Conservation (phyloP, 805 yeast genomes). For the Myxozyma kluyveri region DNA sequence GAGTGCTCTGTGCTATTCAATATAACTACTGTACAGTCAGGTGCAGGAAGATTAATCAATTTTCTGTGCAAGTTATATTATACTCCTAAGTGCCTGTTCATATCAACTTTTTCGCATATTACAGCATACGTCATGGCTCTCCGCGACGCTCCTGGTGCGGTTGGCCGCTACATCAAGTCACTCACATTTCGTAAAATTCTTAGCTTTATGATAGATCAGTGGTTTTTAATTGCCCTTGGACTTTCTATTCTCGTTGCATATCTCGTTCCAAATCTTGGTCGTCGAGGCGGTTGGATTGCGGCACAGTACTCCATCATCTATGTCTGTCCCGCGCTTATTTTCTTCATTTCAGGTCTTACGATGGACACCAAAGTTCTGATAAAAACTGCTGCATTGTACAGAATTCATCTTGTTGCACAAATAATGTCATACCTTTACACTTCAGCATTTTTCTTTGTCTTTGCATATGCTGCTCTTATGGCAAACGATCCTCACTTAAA, state of each 20-base stretch:
- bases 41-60: too few relatives aligned
- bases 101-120: too few relatives aligned
- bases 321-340: slow-evolving; percentile 84
- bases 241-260: slow-evolving; percentile 71
- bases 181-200: slow-evolving; percentile 16
- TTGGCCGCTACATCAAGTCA: slow-evolving; percentile 6
- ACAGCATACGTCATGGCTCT: too few relatives aligned
- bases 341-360: slow-evolving; percentile 74
- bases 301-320: slow-evolving; percentile 80
- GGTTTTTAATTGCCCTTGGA: slow-evolving; percentile 75
- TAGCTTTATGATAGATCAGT: slow-evolving; percentile 39
- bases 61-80: too few relatives aligned
- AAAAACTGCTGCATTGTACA: slow-evolving; percentile 67
- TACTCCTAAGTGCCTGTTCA: too few relatives aligned
- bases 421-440: slow-evolving; percentile 60
- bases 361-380: slow-evolving; percentile 64
- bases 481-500: slow-evolving; percentile 60
- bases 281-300: slow-evolving; percentile 71
- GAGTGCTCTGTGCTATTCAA: too few relatives aligned
- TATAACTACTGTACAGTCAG: too few relatives aligned
- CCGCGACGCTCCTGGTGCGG: too few relatives aligned
- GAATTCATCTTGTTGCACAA: slow-evolving; percentile 73
- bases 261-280: slow-evolving; percentile 77
- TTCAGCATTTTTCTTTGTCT: slow-evolving; percentile 64
- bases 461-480: slow-evolving; percentile 61